Evolutionary conservation across 257 asterid genomes (phyloP), one percentile per base, ranked within the genome.

Genomic region (Dorcoceras hygrometricum): DNA sequence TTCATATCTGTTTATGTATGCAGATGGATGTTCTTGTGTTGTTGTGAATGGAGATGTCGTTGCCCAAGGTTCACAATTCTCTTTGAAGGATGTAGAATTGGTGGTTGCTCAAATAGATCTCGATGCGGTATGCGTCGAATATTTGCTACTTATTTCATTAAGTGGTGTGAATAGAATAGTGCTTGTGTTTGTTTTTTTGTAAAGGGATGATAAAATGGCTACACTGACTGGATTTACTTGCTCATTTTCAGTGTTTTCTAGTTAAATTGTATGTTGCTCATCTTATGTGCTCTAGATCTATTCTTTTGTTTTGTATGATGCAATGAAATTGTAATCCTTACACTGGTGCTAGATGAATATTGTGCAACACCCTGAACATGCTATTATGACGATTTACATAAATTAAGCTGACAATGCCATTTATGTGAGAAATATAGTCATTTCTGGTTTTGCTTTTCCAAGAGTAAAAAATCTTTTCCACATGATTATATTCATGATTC

Each of bases 11-110:
- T 57, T 68, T 57, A 51, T 27, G 22, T 66, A 14, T 78, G 70
- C 95, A 93, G 99, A 93, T 88, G 99, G 99, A 71, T 93, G 99
- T 57, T 75, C 97, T 68, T 93, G 95, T 77, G 72, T 93, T 76
- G 92, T 88, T 66, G 95, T 93, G 68, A 93, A 93, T 55, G 99
- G 96, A 73, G 95, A 93, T 76, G 84, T 90, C 78, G 90, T 93
- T 72, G 97, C 95, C 36, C 99, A 88, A 78, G 95, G 95, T 56
- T 86, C 99, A 63, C 97, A 90, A 51, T 93, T 93, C 77, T 93
- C 99, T 27, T 70, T 88, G 75, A 90, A 85, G 82, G 99, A 90
- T 81, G 96, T 93, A 29, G 99, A 93, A 72, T 36, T 93, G 89
- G 89, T 87, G 67, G 82, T 90, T 82, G 95, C 99, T 71, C 95